Conservation (phyloP, 225 moss, liverwort and hornwort genomes). For the Neckera pumila region DNA sequence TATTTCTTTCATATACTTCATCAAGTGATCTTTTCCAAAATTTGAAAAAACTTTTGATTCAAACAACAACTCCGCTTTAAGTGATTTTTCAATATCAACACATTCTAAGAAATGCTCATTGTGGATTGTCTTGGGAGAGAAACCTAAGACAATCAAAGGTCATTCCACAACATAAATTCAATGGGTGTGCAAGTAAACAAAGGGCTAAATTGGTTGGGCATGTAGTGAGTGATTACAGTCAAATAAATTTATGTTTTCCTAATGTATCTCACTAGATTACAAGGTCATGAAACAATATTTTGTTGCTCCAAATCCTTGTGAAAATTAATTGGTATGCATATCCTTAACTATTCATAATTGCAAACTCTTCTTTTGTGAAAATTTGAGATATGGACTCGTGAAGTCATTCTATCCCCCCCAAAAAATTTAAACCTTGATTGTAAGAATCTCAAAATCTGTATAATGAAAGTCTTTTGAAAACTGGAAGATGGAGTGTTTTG, state of each 20-base stretch:
- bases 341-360: too few species aligned
- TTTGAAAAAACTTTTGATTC: not conserved
- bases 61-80: not conserved
- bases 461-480: not conserved
- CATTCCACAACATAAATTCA: not conserved
- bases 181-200: not conserved
- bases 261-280: not conserved
- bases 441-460: not conserved
- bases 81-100: not conserved
- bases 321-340: not conserved
- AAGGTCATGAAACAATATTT: not conserved
- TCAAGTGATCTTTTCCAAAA: not conserved
- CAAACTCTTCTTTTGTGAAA: not conserved
- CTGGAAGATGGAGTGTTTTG: not conserved
- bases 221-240: not conserved
- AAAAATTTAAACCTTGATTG: not conserved
- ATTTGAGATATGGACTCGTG: accelerated
- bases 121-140: not conserved
- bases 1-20: not conserved
- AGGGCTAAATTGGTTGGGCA: not conserved
- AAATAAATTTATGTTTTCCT: not conserved
- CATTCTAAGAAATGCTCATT: not conserved
- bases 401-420: not conserved
- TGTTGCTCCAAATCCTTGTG: not conserved
- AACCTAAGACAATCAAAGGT: not conserved